Evolutionary conservation across 1,284 basidiomycete species (phyloP), one percentile per base, ranked within the genome.

Genomic region (Mycosarcoma mackinlayi): DNA sequence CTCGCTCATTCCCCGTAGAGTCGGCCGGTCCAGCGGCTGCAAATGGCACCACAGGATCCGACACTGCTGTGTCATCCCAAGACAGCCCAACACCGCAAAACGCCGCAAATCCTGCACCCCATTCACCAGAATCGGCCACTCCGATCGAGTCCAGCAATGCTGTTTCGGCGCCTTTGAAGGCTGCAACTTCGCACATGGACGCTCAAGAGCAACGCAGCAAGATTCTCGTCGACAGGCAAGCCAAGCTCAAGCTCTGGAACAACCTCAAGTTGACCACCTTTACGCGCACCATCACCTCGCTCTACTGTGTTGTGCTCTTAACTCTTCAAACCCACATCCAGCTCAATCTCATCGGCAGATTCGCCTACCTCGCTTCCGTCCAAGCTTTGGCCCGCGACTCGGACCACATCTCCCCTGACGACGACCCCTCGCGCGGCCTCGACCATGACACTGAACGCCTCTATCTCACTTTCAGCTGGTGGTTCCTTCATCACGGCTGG

Each of bases 401-500:
- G 1, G 56, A 56, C 8, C 48, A 56, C 16, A 14, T 25, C 14
- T 23, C 48, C n/a, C 56, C 6, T 38, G 52, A 27, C 23, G 46
- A 10, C 27, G 38, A 55, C 21, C 39, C 23, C 6, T 47, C 41
- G 3, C 41, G 41, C 13, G 71, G 66, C 13, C 56, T 80, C 5
- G 67, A 65, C 25, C 69, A 89, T 34, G 88, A 89, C 50, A 88
- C 88, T 1, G 91, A 94, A 83, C 85, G 87, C 64, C 89, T 89
- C 77, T 94, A 89, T 78, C 85, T 95, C 56, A 93, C 91, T 0
- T 87, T 94, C 66, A 91, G 89, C 48, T 95, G 92, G 91, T 94
- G 92, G 92, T 86, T 94, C 44, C 80, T 95, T 53, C 90, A 95
- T 76, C 89, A 91, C 4, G 93, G 93, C 0, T 94, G 93, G 92